phyloP scores from a whole-genome alignment of 495 filamentous ascomycete genomes.

The Penicillium pulvis region DNA sequence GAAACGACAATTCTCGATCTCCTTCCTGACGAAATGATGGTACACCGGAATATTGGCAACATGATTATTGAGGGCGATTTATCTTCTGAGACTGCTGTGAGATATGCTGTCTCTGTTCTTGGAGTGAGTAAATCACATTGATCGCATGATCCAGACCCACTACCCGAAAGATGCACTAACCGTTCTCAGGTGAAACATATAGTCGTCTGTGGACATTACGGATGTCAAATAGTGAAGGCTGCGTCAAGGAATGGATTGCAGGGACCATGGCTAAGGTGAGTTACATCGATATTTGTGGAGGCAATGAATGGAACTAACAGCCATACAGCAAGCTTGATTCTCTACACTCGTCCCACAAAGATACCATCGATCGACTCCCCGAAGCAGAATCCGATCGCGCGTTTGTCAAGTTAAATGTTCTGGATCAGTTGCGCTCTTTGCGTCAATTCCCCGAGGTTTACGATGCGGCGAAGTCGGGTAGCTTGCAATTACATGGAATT shows the following conservation, averaged over 20 bases:
- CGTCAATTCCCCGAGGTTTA: conserved; percentile 19
- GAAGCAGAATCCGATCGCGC: conserved; percentile 13
- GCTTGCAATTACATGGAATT: conserved; percentile 24
- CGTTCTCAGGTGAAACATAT: conserved; percentile 42
- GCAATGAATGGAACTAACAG: not conserved
- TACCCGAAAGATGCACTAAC: conserved; percentile 7
- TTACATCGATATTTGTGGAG: not conserved
- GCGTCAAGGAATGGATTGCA: conserved; percentile 20
- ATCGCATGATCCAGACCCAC: not conserved
- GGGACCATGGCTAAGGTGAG: conserved; percentile 27
- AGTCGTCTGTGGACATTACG: conserved; percentile 48
- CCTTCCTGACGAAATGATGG: conserved; percentile 40
- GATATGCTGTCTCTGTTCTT: conserved; percentile 37
- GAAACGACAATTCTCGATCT: conserved; percentile 39
- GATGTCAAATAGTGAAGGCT: conserved; percentile 40
- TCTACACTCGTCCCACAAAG: conserved; percentile 16
- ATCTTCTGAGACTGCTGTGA: conserved; percentile 33
- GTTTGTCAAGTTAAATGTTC: conserved; percentile 29
- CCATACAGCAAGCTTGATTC: conserved; percentile 19
- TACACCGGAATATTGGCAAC: conserved; percentile 44
- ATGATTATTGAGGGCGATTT: conserved; percentile 40
- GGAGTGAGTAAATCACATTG: conserved; percentile 21
- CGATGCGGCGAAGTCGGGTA: conserved; percentile 14
- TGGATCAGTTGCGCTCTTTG: conserved; percentile 25
- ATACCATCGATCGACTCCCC: conserved; percentile 19